These are phyloP conservation scores for Allium fistulosum DNA, from an alignment of 106 monocot species.

Conservation along the genomic window DNA sequence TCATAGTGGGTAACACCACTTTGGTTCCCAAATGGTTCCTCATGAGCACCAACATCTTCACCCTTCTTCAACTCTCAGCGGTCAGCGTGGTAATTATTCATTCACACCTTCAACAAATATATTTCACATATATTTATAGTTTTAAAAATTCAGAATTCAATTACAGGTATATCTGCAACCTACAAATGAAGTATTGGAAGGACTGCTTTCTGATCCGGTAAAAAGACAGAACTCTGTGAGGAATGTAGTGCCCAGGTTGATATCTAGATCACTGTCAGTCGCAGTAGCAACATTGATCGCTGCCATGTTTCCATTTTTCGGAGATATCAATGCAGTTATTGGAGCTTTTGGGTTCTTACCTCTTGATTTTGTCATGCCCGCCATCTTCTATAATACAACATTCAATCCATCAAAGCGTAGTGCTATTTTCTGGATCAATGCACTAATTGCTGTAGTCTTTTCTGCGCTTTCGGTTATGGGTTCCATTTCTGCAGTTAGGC, in stretches of 20 bases:
- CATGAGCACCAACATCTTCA: slow-evolving; percentile 46
- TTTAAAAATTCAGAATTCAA: background rate
- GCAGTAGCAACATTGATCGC: slow-evolving; percentile 46
- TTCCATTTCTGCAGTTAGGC: slow-evolving; percentile 34
- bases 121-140: background rate
- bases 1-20: slow-evolving; percentile 22
- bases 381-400: slow-evolving; percentile 69
- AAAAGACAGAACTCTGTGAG: slow-evolving; percentile 54
- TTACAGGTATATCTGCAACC: slow-evolving; percentile 85
- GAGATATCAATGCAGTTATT: slow-evolving; percentile 77
- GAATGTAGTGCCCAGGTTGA: slow-evolving; percentile 67
- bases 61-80: slow-evolving; percentile 78
- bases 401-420: slow-evolving; percentile 53
- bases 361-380: slow-evolving; percentile 77
- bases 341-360: slow-evolving; percentile 90
- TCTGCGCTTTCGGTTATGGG: slow-evolving; percentile 35
- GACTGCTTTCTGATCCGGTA: slow-evolving; percentile 50
- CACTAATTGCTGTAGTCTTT: slow-evolving; percentile 42
- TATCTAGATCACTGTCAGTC: slow-evolving; percentile 54
- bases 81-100: slow-evolving; percentile 55
- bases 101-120: too few relatives aligned
- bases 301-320: slow-evolving; percentile 95
- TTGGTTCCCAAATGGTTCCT: slow-evolving; percentile 65
- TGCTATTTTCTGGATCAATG: slow-evolving; percentile 71
- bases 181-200: slow-evolving; percentile 77